Conservation (phyloP, 495 filamentous ascomycete species). For the Astrothelium subdiscretum region DNA sequence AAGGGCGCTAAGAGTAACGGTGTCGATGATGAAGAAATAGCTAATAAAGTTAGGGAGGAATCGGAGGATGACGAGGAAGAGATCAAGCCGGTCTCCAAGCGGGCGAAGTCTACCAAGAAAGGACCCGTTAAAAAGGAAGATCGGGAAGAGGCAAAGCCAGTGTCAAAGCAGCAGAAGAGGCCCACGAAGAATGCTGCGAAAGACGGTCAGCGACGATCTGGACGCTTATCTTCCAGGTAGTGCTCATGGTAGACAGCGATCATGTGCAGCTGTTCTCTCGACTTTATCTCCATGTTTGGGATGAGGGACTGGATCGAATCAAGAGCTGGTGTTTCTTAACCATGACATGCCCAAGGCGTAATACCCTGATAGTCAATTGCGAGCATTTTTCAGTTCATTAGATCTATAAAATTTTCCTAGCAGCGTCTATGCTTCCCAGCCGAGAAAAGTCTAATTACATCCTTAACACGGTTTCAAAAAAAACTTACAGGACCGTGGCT, state of each 20-base stretch:
- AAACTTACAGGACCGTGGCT: too few relatives aligned
- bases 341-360: too few relatives aligned
- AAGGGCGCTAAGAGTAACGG: constrained; percentile 10
- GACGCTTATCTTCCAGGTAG: not conserved
- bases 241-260: not conserved
- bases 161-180: not conserved
- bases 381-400: too few relatives aligned
- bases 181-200: not conserved
- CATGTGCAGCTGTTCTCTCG: not conserved
- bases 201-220: not conserved
- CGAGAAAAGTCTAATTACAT: too few relatives aligned
- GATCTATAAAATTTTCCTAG: too few relatives aligned
- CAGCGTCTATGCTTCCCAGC: too few relatives aligned
- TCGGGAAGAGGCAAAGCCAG: not conserved
- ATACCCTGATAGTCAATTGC: too few relatives aligned
- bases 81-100: not conserved
- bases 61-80: not conserved
- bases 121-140: not conserved
- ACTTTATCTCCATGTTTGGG: not conserved
- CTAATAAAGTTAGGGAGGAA: not conserved
- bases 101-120: not conserved
- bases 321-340: too few relatives aligned
- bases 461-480: too few relatives aligned
- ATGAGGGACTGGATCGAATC: too few relatives aligned
- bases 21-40: constrained; percentile 4